Evolutionary conservation across 2,329 filamentous ascomycete genomes (phyloP).

Genomic region (Blumeriella jaapii): DNA sequence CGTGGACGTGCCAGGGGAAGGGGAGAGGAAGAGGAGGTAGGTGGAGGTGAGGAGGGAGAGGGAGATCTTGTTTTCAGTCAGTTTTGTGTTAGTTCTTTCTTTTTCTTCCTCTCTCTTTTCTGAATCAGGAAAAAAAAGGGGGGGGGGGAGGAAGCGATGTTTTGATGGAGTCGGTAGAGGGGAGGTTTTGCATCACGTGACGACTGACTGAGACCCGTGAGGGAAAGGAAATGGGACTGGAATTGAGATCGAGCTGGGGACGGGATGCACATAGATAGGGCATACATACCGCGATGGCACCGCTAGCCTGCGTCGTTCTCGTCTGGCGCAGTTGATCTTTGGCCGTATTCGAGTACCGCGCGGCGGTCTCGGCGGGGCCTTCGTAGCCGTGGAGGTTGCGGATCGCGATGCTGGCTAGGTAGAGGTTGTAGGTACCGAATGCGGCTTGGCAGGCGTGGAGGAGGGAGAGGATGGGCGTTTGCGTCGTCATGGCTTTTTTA

Average conservation of each 20-base stretch:
- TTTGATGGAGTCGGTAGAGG: no score
- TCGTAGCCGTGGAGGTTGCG: constrained; percentile 35
- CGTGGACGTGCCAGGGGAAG: not conserved
- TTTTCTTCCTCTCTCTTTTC: no score
- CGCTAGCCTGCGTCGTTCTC: constrained; percentile 32
- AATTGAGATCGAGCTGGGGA: not conserved
- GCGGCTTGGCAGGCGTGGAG: constrained; percentile 30
- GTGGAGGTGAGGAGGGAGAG: constrained; percentile 10
- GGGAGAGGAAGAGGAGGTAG: constrained; percentile 2
- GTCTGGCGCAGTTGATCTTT: constrained; percentile 33
- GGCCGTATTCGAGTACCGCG: constrained; percentile 33
- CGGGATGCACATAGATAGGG: not conserved
- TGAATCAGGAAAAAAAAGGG: no score
- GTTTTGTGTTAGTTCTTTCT: no score
- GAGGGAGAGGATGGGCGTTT: constrained; percentile 23
- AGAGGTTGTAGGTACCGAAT: constrained; percentile 32
- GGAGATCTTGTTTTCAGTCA: constrained; percentile 11
- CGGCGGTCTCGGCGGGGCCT: constrained; percentile 32
- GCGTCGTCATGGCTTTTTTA: no score
- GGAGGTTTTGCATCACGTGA: no score
- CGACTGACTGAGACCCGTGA: no score
- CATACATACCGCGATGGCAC: constrained; percentile 30
- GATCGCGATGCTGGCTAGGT: constrained; percentile 33
- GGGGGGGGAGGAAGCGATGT: no score
- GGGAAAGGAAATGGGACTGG: no score